Conservation (phyloP, 139 green algal genomes). For the Ettlia oleoabundans region DNA sequence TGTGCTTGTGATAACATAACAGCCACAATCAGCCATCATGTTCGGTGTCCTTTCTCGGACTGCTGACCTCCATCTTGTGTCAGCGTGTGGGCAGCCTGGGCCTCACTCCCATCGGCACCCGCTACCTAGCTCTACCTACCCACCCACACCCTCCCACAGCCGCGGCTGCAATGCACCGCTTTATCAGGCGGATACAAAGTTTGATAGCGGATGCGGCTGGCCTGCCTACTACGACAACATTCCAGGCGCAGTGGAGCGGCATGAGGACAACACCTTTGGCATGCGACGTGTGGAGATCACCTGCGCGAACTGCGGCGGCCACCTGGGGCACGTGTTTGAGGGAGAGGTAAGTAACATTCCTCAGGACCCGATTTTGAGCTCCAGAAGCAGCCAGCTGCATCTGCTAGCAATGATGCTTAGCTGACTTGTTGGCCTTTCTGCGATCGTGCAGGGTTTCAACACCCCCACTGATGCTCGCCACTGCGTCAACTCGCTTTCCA, state of each 20-base stretch:
- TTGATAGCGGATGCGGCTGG: conserved; percentile 96
- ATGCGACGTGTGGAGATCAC: conserved; percentile 80
- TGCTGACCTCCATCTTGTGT: background rate
- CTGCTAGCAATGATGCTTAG: background rate
- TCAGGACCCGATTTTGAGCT: no score
- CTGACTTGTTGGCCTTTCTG: background rate
- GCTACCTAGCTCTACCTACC: background rate
- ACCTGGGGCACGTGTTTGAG: conserved; percentile 97
- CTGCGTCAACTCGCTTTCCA: conserved; percentile 91
- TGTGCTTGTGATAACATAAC: background rate
- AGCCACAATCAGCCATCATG: no score
- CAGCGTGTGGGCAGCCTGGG: background rate
- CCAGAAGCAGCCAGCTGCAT: background rate
- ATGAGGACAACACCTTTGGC: conserved; percentile 67
- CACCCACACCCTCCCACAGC: background rate
- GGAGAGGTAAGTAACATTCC: conserved; percentile 72
- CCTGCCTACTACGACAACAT: conserved; percentile 89
- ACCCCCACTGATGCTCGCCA: conserved; percentile 92
- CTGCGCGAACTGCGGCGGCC: conserved; percentile 87
- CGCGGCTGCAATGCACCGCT: conserved; percentile 14
- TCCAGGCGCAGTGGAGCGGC: conserved; percentile 59
- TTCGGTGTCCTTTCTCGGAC: no score
- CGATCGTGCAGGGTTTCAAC: conserved; percentile 83
- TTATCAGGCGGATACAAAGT: conserved; percentile 89
- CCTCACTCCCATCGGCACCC: background rate